Evolutionary conservation across 192 early-diverging fungal genomes (phyloP), one percentile per base, ranked within the genome.

Genomic region (Umbelopsis vinacea): DNA sequence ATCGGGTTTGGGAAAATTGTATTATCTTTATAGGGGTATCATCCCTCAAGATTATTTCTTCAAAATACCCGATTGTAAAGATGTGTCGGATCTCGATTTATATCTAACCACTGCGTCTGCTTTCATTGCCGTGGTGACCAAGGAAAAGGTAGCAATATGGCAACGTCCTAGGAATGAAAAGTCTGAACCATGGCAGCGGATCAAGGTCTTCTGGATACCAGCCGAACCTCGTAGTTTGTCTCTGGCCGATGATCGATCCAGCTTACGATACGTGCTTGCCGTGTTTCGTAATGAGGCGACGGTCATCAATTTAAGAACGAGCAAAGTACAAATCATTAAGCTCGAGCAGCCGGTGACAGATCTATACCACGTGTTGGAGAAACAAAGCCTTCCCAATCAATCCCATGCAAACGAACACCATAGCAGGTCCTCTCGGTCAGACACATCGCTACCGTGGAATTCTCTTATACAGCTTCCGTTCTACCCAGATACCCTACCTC

Each of bases 201-300:
- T 79, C 35, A 71, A 72, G 29, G 71, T 63, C 0, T 80, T 76
- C 53, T 80, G 78, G 78, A 71, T 80, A 15, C 78, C 78, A 2
- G 37, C 70, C 0, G 70, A 74, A 46, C 46, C 78, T 7, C 53
- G 53, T 11, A 29, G 54, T 10, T 37, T 80, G 15, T 72, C 74
- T 2, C 74, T 80, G 67, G 78, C 78, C 26, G 78, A 80, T 52
- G 78, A 80, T 37, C 40, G 78, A 4, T 23, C 50, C 3, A 73
- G 71, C 0, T 37, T 80, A 4, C 52, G 67, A 38, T 66, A 73
- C 24, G 70, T 80, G 2, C 29, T 80, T 6, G 71, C 71, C n/a
- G 78, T 80, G 0, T 80, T 80, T 33, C 37, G 53, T 14, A 72
- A 52, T 19, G 78, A 74, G 35, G 78, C 74, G 0, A 73, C 74